Evolutionary conservation across 2,329 filamentous ascomycete species (phyloP), one percentile per base, ranked within the genome.

Genomic region (Penicillium sclerotigenum): DNA sequence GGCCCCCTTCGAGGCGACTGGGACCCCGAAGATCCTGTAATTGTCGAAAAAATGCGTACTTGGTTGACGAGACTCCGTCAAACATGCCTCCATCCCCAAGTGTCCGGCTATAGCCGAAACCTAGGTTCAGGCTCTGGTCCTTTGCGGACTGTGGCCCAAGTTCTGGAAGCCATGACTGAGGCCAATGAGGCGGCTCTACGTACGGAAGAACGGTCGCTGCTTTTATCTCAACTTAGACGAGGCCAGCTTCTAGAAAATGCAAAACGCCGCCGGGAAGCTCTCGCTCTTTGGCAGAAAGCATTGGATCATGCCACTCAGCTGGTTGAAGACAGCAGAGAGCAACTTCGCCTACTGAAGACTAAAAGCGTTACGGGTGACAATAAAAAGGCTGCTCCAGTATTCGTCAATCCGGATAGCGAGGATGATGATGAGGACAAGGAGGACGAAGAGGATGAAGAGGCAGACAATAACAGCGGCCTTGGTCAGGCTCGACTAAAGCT

Each of bases 131-230:
- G 80, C 47, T 80, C 80, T 51, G 86, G 83, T 0, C 87, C 90
- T 0, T 79, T 97, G 61, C 83, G 89, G 13, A 95, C 92, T 0
- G 87, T 96, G 1, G 83, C 87, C 18, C 90, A 97, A 71, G 93
- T 97, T 1, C 78, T 99, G 11, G 87, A 91, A 61, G 86, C 87
- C 5, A 97, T 99, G 93, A 87, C 97, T 56, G 91, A 96, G 53
- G 87, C 93, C 67, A 91, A 88, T 41, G 89, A 93, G 55, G 78
- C 78, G 6, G 70, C 75, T 1, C 82, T 93, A 54, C 83, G 87
- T 49, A 74, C 81, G 0, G 87, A 93, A 56, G 87, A 94, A 67
- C 83, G 91, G 50, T 76, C 80, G 2, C 79, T 87, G 46, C 78
- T 96, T 7, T 70, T 83, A 2, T 80, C 80, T 33, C 85, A 84